These are phyloP conservation scores for Polysphondylium violaceum DNA, from an alignment of 78 protist species.

Conservation along the genomic window DNA sequence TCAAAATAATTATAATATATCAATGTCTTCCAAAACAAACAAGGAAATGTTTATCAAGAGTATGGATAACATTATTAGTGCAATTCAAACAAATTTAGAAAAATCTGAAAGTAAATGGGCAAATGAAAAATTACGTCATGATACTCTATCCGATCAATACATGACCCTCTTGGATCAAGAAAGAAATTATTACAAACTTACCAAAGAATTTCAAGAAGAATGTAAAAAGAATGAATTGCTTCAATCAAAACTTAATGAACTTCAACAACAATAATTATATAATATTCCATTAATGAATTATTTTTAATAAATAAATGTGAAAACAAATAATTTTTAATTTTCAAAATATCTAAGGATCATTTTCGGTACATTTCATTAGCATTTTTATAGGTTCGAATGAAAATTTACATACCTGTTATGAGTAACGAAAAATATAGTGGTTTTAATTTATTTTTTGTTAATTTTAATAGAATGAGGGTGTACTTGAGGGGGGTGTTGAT, in stretches of 20 bases:
- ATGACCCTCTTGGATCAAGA: constrained; percentile 82
- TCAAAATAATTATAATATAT: constrained; percentile 8
- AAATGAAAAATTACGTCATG: constrained; percentile 29
- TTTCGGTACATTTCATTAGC: too few species aligned
- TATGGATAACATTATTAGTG: constrained; percentile 52
- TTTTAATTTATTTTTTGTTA: too few species aligned
- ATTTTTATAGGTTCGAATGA: too few species aligned
- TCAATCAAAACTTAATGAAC: constrained; percentile 33
- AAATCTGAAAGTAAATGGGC: constrained; percentile 37
- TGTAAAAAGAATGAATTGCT: constrained; percentile 61
- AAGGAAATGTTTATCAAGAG: constrained; percentile 63
- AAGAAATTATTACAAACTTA: constrained; percentile 86
- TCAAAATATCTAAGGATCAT: too few species aligned
- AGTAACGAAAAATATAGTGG: background rate
- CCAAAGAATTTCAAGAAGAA: constrained; percentile 86
- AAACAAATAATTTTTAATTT: too few species aligned
- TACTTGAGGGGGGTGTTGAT: too few species aligned
- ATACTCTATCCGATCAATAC: constrained; percentile 43
- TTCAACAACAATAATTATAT: constrained; percentile 28
- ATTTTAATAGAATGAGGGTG: too few species aligned
- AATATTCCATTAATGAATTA: too few species aligned
- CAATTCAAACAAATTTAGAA: constrained; percentile 49
- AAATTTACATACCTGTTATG: background rate
- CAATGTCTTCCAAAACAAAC: constrained; percentile 4
- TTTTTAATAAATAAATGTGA: too few species aligned